phyloP scores from a whole-genome alignment of 2,329 filamentous ascomycete genomes.

The Myrmaecium sp. region DNA sequence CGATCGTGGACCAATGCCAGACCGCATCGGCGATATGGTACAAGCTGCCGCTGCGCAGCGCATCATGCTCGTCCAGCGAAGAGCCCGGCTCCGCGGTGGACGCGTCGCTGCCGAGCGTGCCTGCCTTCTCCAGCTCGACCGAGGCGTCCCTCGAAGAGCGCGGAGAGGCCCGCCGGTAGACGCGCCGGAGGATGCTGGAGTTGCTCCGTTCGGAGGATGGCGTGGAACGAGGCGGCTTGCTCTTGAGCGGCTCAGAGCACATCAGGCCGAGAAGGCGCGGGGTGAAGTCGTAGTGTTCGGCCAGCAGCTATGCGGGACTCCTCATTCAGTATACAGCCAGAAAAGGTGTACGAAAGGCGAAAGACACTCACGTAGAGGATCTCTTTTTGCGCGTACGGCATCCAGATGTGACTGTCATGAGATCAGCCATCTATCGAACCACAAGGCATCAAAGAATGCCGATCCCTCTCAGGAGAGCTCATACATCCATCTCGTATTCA shows the following conservation, averaged over 20 bases:
- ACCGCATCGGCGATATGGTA: slow-evolving; percentile 49
- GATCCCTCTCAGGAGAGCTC: slow-evolving; percentile 17
- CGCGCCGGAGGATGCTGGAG: background rate
- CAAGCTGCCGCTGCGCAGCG: slow-evolving; percentile 29
- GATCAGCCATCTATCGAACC: too few relatives aligned
- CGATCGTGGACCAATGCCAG: slow-evolving; percentile 61
- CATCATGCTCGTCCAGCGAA: too few relatives aligned
- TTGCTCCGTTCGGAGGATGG: slow-evolving; percentile 4
- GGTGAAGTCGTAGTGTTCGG: slow-evolving; percentile 49
- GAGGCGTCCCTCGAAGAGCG: slow-evolving; percentile 7
- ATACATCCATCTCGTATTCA: slow-evolving; percentile 57
- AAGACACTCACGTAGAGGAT: slow-evolving; percentile 32
- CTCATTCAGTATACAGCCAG: too few relatives aligned
- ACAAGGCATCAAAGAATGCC: too few relatives aligned
- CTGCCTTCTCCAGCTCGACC: slow-evolving; percentile 17
- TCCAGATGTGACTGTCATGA: slow-evolving; percentile 47
- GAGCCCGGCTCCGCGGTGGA: too few relatives aligned
- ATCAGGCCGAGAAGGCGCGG: slow-evolving; percentile 48
- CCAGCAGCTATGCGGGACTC: slow-evolving; percentile 28
- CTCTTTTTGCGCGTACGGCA: slow-evolving; percentile 41
- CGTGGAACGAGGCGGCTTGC: slow-evolving; percentile 9
- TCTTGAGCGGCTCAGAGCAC: slow-evolving; percentile 34
- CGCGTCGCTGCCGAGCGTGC: too few relatives aligned
- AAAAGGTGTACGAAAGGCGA: too few relatives aligned
- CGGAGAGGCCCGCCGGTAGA: slow-evolving; percentile 5